phyloP scores from a whole-genome alignment of 768 basidiomycete species.

The Collybia sp. region DNA sequence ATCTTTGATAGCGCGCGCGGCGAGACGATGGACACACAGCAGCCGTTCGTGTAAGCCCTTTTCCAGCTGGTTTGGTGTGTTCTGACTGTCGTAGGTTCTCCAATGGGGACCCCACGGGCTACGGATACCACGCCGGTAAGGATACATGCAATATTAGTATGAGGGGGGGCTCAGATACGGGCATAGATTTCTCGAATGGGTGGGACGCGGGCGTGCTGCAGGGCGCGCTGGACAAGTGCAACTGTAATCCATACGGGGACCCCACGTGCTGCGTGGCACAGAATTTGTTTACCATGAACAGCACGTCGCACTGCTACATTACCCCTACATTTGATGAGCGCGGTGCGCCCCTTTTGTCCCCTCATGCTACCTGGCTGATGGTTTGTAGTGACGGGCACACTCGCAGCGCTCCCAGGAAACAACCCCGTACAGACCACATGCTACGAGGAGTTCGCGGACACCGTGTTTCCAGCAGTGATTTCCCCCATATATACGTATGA shows the following conservation, averaged over 20 bases:
- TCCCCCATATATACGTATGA: slow-evolving; percentile 44
- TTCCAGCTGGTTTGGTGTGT: background rate
- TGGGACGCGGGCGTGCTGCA: slow-evolving; percentile 56
- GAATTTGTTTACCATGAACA: no score
- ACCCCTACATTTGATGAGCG: no score
- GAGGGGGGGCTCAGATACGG: background rate
- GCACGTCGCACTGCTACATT: no score
- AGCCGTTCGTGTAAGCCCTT: slow-evolving; percentile 46
- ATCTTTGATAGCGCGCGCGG: slow-evolving; percentile 28
- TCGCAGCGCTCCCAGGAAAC: slow-evolving; percentile 46
- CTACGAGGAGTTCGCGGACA: slow-evolving; percentile 24
- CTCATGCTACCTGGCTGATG: no score
- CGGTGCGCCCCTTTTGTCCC: no score
- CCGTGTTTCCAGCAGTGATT: slow-evolving; percentile 26
- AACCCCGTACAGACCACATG: slow-evolving; percentile 37
- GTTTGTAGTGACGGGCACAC: slow-evolving; percentile 37
- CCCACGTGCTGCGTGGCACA: no score
- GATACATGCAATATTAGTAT: background rate
- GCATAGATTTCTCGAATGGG: slow-evolving; percentile 52
- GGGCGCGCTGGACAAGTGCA: slow-evolving; percentile 48
- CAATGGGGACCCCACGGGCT: slow-evolving; percentile 59
- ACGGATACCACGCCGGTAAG: slow-evolving; percentile 54
- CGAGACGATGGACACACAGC: slow-evolving; percentile 40
- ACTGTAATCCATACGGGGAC: slow-evolving; percentile 41
- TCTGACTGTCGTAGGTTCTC: slow-evolving; percentile 25